Conservation (phyloP, 345 rosid species). For the Hypericum perforatum region DNA sequence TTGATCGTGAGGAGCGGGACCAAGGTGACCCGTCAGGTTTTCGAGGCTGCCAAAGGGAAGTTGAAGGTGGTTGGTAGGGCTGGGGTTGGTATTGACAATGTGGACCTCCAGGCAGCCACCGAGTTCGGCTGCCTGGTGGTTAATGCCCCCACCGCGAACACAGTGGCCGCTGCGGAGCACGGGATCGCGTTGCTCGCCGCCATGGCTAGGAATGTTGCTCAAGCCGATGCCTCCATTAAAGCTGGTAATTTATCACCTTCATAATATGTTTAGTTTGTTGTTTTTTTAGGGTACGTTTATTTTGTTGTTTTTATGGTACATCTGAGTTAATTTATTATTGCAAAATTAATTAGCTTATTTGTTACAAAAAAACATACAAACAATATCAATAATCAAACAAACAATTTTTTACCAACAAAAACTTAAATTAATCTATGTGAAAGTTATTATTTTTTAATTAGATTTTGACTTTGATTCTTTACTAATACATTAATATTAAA, state of each 20-base stretch:
- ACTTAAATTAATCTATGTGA: too few relatives aligned
- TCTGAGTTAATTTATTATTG: too few relatives aligned
- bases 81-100: slow-evolving; percentile 17
- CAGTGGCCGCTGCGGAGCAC: slow-evolving; percentile 18
- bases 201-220: slow-evolving; percentile 40
- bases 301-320: too few relatives aligned
- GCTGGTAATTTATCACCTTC: slow-evolving; percentile 31
- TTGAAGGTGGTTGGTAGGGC: slow-evolving; percentile 18
- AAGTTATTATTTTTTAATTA: too few relatives aligned
- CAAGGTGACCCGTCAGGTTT: slow-evolving; percentile 18
- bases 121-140: slow-evolving; percentile 19
- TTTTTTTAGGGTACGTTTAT: too few relatives aligned
- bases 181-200: slow-evolving; percentile 58
- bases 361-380: too few relatives aligned
- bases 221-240: slow-evolving; percentile 74
- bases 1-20: slow-evolving; percentile 18
- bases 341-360: too few relatives aligned
- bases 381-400: too few relatives aligned
- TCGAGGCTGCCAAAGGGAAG: slow-evolving; percentile 14
- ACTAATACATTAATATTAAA: too few relatives aligned
- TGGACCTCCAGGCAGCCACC: slow-evolving; percentile 19
- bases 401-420: too few relatives aligned
- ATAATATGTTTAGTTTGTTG: too few relatives aligned
- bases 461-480: too few relatives aligned
- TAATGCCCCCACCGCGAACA: slow-evolving; percentile 14